Evolutionary conservation across 78 protist species (phyloP), one percentile per base, ranked within the genome.

Genomic region (Andalucia godoyi): DNA sequence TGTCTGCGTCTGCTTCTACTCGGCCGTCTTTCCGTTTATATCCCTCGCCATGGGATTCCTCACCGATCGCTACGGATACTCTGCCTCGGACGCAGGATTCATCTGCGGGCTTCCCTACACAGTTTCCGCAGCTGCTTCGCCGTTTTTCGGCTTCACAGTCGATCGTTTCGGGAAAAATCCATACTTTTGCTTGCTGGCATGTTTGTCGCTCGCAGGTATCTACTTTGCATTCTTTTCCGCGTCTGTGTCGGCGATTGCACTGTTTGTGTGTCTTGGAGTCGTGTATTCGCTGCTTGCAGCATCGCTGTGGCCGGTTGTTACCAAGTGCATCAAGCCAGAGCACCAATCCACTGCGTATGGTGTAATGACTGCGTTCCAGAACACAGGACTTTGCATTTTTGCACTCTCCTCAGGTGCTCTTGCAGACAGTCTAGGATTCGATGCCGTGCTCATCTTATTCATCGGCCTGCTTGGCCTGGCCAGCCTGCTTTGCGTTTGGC

Each of bases 301-400:
- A 29, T 59, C 62, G 30, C 51, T 66, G 40, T 65, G 72, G 72
- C 72, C 72, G n/a, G 38, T 40, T 55, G n/a, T 66, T 7, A 32
- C 72, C 25, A 15, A 34, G 30, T 13, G 36, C 5, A 61, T 66
- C 32, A 42, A 50, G 30, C 37, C 10, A 41, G 4, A 18, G 40
- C 29, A 4, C 12, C 42, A 53, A 23, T 59, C 63, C 27, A 46
- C 41, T 29, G 58, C 72, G 63, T 66, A 66, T 52, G 72, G 72
- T 54, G 60, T 54, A 25, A 54, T 54, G 60, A 54, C 60, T 4
- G 60, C 60, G 4, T 3, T 54, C 45, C 60, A 54, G 38, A 54
- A 54, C 38, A 6, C 38, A 36, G 60, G 60, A 18, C 60, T 54
- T 6, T 36, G 45, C 6, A 33, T 54, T 8, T 33, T 33, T 12